Evolutionary conservation across 1,139 yeast species (phyloP).

Genomic region (Hyphopichia fennica): DNA sequence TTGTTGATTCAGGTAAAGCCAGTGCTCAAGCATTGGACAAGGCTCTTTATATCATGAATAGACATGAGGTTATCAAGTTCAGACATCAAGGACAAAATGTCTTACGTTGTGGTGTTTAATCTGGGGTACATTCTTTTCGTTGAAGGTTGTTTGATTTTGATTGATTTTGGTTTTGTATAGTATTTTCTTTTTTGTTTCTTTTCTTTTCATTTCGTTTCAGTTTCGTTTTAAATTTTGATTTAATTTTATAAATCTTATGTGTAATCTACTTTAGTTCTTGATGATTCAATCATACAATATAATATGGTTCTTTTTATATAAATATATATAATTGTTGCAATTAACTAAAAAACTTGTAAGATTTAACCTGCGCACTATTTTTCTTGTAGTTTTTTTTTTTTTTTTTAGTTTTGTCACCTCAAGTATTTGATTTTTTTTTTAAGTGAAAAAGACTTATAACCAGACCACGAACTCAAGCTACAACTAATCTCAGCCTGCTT

Average conservation of each 20-base stretch:
- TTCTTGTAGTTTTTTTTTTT: not conserved
- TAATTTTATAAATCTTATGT: too few species aligned
- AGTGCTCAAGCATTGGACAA: conserved; percentile 77
- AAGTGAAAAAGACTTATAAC: too few species aligned
- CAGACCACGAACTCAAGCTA: not conserved
- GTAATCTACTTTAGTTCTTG: too few species aligned
- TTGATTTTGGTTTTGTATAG: not conserved
- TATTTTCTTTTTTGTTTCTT: not conserved
- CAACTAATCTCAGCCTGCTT: not conserved
- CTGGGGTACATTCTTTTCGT: conserved; percentile 3
- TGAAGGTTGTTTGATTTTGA: not conserved
- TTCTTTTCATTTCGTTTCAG: not conserved
- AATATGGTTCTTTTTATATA: not conserved
- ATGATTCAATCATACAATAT: too few species aligned
- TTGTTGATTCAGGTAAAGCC: conserved; percentile 70
- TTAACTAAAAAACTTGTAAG: not conserved
- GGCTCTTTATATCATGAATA: conserved; percentile 78
- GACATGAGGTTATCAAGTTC: conserved; percentile 83
- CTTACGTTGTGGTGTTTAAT: conserved; percentile 72
- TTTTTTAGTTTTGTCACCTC: too few species aligned
- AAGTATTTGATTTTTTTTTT: too few species aligned
- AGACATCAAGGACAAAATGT: conserved; percentile 88
- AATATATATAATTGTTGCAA: too few species aligned
- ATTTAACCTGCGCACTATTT: not conserved
- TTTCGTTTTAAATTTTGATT: not conserved